Evolutionary conservation across 2,329 filamentous ascomycete genomes (phyloP), one percentile per base, ranked within the genome.

Genomic region (Daldinia eschscholtzii): DNA sequence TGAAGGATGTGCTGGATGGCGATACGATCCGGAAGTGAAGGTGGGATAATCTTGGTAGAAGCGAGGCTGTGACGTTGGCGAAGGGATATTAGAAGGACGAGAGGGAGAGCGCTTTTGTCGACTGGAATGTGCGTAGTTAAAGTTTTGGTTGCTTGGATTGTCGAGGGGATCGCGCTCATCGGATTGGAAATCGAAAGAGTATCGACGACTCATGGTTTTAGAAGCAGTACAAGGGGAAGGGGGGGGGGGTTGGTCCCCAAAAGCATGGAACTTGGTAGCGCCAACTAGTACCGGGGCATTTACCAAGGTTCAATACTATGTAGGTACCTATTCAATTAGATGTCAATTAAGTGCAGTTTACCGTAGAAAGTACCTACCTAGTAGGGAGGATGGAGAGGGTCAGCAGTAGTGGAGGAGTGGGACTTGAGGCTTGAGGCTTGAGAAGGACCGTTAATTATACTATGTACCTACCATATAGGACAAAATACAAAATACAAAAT

Each of bases 151-250:
- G 42, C 72, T 73, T 13, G 65, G 69, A 56, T 73, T 61, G 70
- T 76, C 77, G 53, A 79, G 74, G 64, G 77, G 77, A 55, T 69
- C 73, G 66, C 52, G 69, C 70, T 77, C 77, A 72, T 74, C 74
- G 41, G 72, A 69, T 60, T 77, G 75, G 9, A 73, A 76, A 42
- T 75, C 75, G 62, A 74, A 74, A 52, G 75, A 78, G 64, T 77
- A 78, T 57, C 74, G 76, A 67, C 75, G 72, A 42, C 68, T 74
- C 75, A 78, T 78, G 57, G 72, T 74, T 67, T 67, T 68, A 71
- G 60, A 55, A 37, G 6, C 15, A 23, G 12, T 37, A 23, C 30
- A 26, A 37, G 18, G 52, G 5, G 58, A 63, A 30, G 59, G 53
- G 55, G 44, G 55, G 46, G 46, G 56, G 28, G 3, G 42, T 42